phyloP scores from a whole-genome alignment of 306 rosid species.

The Argentina anserina region DNA sequence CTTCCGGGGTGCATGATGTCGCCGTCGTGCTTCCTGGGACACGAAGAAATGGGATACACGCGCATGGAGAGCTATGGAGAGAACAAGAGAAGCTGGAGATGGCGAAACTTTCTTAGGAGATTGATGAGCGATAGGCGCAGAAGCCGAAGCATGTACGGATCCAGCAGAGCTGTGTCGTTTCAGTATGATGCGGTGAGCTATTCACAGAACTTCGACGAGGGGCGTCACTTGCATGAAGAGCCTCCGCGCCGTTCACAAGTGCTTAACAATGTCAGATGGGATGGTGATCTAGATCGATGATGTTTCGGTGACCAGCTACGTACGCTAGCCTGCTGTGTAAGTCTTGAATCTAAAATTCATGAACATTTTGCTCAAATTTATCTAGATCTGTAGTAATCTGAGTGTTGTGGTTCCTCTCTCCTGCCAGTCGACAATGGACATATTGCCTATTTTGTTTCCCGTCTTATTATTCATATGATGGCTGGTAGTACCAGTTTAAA shows the following conservation, averaged over 20 bases:
- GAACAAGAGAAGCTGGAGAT: slow-evolving; percentile 30
- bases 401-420: not conserved
- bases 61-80: slow-evolving; percentile 31
- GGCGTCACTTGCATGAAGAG: slow-evolving; percentile 39
- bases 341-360: not conserved
- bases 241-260: slow-evolving; percentile 31
- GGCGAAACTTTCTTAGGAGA: slow-evolving; percentile 53
- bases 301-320: not conserved
- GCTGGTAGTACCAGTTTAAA: not conserved
- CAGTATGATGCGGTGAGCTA: slow-evolving; percentile 85
- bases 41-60: slow-evolving; percentile 47
- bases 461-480: not conserved
- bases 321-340: not conserved
- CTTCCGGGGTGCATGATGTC: slow-evolving; percentile 39
- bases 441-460: not conserved
- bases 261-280: slow-evolving; percentile 38
- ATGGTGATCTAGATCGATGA: not conserved
- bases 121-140: slow-evolving; percentile 45
- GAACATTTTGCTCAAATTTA: not conserved
- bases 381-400: not conserved
- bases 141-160: slow-evolving; percentile 29
- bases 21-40: slow-evolving; percentile 49
- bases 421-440: no score
- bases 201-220: slow-evolving; percentile 79
- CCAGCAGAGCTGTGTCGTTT: slow-evolving; percentile 48